phyloP scores from a whole-genome alignment of 176 grass and related monocot species.

The Oryza nivara region DNA sequence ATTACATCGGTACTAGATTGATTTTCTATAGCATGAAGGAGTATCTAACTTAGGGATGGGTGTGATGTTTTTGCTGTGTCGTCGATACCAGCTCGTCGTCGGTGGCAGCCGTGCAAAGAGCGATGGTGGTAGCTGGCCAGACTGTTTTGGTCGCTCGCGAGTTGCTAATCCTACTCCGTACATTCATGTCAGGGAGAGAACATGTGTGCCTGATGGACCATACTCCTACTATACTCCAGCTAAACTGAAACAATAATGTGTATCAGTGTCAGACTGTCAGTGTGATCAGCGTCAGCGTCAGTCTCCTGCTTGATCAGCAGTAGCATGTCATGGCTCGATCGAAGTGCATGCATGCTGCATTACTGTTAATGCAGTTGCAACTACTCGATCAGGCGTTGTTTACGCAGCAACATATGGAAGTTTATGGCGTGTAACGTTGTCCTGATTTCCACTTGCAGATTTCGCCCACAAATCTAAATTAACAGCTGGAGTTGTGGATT shows the following conservation, averaged over 20 bases:
- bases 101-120: too few species aligned
- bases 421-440: constrained; percentile 2
- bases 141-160: neutral
- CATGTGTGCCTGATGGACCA: constrained; percentile 1
- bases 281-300: neutral
- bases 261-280: neutral
- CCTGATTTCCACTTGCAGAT: neutral
- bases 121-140: too few species aligned
- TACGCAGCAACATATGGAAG: neutral
- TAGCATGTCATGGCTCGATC: neutral
- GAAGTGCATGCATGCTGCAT: too few species aligned
- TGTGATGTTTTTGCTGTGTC: too few species aligned
- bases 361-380: neutral
- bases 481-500: too few species aligned
- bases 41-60: too few species aligned
- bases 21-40: too few species aligned
- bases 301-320: neutral
- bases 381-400: neutral
- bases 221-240: constrained; percentile 2
- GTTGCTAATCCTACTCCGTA: neutral
- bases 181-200: neutral
- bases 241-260: neutral
- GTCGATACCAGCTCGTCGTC: too few species aligned
- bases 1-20: too few species aligned
- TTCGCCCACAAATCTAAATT: too few species aligned